Base-by-base conservation (phyloP, 1,284 basidiomycete species). In the Austroboletus niveus region DNA sequence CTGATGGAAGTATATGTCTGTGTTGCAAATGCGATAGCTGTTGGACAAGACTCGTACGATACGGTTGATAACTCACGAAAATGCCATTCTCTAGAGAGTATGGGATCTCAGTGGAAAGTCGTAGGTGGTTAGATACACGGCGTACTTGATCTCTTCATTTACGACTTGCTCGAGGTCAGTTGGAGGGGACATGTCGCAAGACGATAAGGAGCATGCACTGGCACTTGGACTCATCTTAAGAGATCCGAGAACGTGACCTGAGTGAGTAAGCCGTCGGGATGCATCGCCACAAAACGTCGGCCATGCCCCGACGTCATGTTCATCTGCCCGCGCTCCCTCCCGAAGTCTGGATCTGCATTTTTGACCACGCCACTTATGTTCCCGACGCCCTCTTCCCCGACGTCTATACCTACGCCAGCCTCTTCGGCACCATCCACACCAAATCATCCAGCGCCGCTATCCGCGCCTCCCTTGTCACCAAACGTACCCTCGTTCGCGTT, bases 1-100 rank as follows among this genome's bases (percentile, higher is more conserved):
- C 68, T 88, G 86, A 57, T 82, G 80, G 65, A 89, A 89, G 68
- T 89, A 89, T 34, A 89, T 89, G 61, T 89, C 85, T 87, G 27
- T 4, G 27, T 12, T 29, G 15, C 20, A 39, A 31, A 31, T 6
- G 3, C 22, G 29, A 42, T 8, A 3, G 15, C 12, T 6, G 17
- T 17, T 15, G 27, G 11, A 24, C 22, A 24, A 3, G 22, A 24
- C 22, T 24, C 22, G 22, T 3, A 24, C 22, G 22, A 24, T 24
- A 24, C 11, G 7, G 36, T 17, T 8, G 17, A 17, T 10, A 32
- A 49, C 79, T 60, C 64, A 88, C 87, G 86, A 60, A 89, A 89
- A 62, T 89, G 86, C 86, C 85, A 89, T 66, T 89, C 86, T 62
- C 86, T 87, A 12, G 49, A 12, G 49, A 30, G 27, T 12, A 14